A percentile compares a stretch with the other conserved stretches of the same genome.
Evolutionary conservation across 192 early-diverging fungal genomes (phyloP).

Genomic region (Phlyctochytrium bullatum): DNA sequence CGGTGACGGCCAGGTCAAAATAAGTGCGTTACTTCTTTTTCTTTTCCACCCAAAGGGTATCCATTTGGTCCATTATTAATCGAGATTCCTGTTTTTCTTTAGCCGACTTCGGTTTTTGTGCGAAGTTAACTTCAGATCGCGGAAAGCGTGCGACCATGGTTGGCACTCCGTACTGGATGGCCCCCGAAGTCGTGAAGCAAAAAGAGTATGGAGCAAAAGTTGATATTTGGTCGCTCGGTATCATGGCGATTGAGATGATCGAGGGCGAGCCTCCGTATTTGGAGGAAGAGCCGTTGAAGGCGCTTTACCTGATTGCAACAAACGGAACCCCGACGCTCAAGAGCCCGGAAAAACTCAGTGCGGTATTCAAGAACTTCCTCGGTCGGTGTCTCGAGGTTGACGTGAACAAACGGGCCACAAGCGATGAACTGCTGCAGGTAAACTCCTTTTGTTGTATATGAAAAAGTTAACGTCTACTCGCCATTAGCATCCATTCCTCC

Average conservation of each 20-base stretch:
- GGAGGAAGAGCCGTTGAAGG: constrained; percentile 85
- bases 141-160: constrained; percentile 75
- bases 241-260: constrained; percentile 60
- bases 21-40: constrained; percentile 31
- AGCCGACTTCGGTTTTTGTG: constrained; percentile 88
- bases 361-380: constrained; percentile 86
- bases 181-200: constrained; percentile 51
- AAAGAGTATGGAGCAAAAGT: constrained; percentile 48
- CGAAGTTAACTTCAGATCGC: constrained; percentile 64
- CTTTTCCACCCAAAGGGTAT: neutral
- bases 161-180: constrained; percentile 54
- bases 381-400: constrained; percentile 89
- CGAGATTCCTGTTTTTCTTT: neutral
- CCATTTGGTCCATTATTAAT: neutral
- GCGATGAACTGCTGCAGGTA: constrained; percentile 73
- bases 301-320: constrained; percentile 72
- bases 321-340: constrained; percentile 91
- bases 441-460: neutral
- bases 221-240: constrained; percentile 61
- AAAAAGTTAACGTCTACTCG: neutral
- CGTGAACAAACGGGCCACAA: constrained; percentile 75
- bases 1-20: constrained; percentile 62
- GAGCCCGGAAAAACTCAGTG: constrained; percentile 77
- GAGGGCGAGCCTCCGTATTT: constrained; percentile 62
- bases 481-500: constrained; percentile 79